Evolutionary conservation across 306 rosid genomes (phyloP), one percentile per base, ranked within the genome.

Genomic region (Lotus japonicus): DNA sequence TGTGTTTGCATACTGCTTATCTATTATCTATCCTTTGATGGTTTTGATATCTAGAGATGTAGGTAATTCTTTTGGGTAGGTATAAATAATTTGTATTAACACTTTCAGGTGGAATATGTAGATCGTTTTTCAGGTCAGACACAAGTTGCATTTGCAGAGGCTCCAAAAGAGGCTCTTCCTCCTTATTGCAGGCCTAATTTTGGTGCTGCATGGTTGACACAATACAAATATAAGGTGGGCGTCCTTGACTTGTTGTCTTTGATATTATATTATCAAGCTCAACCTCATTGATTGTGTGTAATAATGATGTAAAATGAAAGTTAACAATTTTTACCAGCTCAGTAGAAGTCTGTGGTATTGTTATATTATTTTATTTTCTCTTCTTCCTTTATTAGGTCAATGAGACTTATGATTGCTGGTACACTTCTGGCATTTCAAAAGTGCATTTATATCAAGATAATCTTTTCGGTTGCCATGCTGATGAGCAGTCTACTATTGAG

Each of bases 81-180:
- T 65, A 28, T 43, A 72, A 19, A 55, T 59, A 53, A 39, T 64
- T 66, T 72, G 58, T 21, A 56, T 51, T 59, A 61, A 59, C 28
- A 66, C 45, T 57, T 73, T 71, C 82, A 90, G 97, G 97, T 94
- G 63, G 97, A 94, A 73, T 90, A 87, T 73, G 81, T 77, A 77
- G 98, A 94, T 71, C 84, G 49, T 49, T 77, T 82, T 69, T 90
- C 96, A 8, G 98, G 98, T 58, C 85, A 79, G 78, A 73, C 72
- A 10, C 82, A 73, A 53, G 44, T 84, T 77, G 96, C 97, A 7
- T 79, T 71, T 60, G 98, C 98, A 5, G 98, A 94, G 84, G 95
- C 97, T 77, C 98, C 97, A 42, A 66, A 83, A 69, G 98, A 90
- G 80, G 96, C 98, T 74, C 98, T 94, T 86, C 98, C 98, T 82